Evolutionary conservation across 2,329 filamentous ascomycete genomes (phyloP).

Genomic region (Claviceps humidiphila): DNA sequence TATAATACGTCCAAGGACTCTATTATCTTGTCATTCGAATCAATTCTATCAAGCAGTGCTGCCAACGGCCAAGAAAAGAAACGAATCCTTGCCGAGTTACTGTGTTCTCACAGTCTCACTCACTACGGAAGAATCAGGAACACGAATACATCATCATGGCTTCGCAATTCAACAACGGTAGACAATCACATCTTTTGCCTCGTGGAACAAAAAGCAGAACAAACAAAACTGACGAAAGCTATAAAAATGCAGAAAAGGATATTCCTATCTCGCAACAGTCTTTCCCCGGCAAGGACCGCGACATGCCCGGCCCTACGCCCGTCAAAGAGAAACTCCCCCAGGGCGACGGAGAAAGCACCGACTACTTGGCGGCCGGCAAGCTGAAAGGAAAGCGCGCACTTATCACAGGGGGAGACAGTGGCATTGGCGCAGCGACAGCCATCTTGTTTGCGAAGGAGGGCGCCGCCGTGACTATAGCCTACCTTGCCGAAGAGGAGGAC

Average conservation of each 20-base stretch:
- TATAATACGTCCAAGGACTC: too few relatives aligned
- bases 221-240: neutral
- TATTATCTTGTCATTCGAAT: neutral
- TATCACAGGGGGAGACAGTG: conserved; percentile 57
- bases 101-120: neutral
- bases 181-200: neutral
- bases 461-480: conserved; percentile 58
- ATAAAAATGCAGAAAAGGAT: conserved; percentile 42
- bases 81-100: neutral
- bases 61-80: neutral
- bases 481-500: conserved; percentile 61
- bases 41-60: neutral
- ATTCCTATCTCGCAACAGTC: conserved; percentile 10
- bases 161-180: neutral
- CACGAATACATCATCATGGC: neutral
- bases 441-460: conserved; percentile 74
- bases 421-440: conserved; percentile 42
- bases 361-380: conserved; percentile 63
- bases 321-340: conserved; percentile 3
- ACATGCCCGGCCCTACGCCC: conserved; percentile 10
- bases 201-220: too few relatives aligned
- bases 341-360: conserved; percentile 38
- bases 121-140: neutral
- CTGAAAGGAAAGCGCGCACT: conserved; percentile 61
- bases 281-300: conserved; percentile 11